Conservation (phyloP, 306 rosid genomes). For the Malus sieversii region DNA sequence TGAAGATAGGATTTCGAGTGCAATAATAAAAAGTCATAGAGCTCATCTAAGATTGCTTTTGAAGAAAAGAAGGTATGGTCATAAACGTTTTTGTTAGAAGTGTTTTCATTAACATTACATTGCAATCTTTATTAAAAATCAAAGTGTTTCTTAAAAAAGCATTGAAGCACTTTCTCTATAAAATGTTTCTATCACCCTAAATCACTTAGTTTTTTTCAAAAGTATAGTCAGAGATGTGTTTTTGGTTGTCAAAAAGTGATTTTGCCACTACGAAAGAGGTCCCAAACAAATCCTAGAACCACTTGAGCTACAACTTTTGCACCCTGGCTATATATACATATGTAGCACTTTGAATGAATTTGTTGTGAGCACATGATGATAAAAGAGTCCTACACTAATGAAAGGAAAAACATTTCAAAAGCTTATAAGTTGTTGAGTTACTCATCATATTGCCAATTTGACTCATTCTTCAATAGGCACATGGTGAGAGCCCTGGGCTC, state of each 20-base stretch:
- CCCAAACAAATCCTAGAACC: neutral
- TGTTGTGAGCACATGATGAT: too few species aligned
- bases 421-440: too few species aligned
- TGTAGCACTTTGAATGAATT: neutral
- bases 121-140: too few species aligned
- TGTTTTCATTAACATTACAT: too few species aligned
- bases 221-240: neutral
- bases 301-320: neutral
- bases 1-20: too few species aligned
- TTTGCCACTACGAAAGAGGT: neutral
- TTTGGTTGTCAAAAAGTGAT: neutral
- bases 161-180: neutral
- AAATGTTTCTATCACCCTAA: neutral
- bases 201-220: too few species aligned
- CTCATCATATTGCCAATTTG: too few species aligned
- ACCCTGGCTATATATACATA: neutral
- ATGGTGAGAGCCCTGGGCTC: too few species aligned
- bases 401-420: too few species aligned
- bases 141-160: neutral
- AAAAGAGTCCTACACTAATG: rapidly evolving
- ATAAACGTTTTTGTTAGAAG: too few species aligned
- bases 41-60: neutral
- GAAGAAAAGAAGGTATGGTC: neutral
- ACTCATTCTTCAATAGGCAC: too few species aligned
- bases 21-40: too few species aligned